Base-by-base conservation (phyloP, 768 basidiomycete genomes). In the Pleurotus cornucopiae region DNA sequence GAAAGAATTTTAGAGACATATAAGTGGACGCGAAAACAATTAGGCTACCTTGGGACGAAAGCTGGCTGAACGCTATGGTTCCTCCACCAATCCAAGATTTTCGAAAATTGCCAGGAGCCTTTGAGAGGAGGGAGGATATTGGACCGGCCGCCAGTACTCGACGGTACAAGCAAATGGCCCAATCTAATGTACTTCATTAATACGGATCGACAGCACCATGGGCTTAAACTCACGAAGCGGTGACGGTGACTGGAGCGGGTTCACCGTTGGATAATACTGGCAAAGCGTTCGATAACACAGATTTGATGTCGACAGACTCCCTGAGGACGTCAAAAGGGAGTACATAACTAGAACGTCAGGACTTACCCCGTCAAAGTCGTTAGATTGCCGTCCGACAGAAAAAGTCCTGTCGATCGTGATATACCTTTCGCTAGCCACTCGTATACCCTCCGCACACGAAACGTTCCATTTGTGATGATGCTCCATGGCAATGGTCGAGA, bases 381-480 rank as follows among this genome's bases (percentile, higher is more conserved):
- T 20, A 79, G 56, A 20, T 64, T 62, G 2, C 69, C 72, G 37
- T 67, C 61, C 51, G 70, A 72, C 11, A 64, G 67, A 9, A 67
- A 64, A 18, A 84, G 62, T 20, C 74, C 77, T 61, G 78, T 76
- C 13, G 58, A 62, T 26, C 64, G 58, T 48, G 66, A 61, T 14
- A 66, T 58, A 37, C 72, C 70, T 34, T 34, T 34, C 30, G 30
- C 30, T 38, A 86, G 73, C 83, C 82, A 88, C 61, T 86, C 80
- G 11, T 77, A 79, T 12, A 89, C 79, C 48, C 80, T 76, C 46
- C 88, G 79, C 46, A 87, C 64, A 48, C 89, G 77, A 63, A 86
- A 88, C 23, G 76, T 69, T 57, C 72, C 70, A 39, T 71, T 70
- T 7, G 73, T 58, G 18, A 69, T 69, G 60, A 76, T 69, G 39